Base-by-base conservation (phyloP, 257 asterid genomes). In the Coffea eugenioides region DNA sequence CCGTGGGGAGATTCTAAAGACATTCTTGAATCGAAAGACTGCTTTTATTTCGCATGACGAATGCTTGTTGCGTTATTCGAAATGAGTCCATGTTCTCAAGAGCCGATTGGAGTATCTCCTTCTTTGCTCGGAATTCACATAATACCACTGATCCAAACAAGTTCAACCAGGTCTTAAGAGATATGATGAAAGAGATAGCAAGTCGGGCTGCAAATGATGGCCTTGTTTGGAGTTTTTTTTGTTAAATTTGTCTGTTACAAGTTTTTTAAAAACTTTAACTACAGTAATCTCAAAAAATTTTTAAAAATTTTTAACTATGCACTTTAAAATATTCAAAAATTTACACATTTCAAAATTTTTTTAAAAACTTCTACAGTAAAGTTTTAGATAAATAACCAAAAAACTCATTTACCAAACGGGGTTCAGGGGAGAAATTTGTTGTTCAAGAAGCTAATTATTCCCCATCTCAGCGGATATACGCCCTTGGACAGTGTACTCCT, bases 401-500 rank as follows among this genome's bases (percentile, higher is more conserved):
- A 27, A 27, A 27, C 27, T 27, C 27, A 27, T 27, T 27, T 27
- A 0, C 27, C 27, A 27, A 27, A 27, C 27, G 27, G 27, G 36
- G 23, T 3, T 36, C 64, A 0, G 61, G 75, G 25, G 73, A 79
- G 49, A 80, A 69, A 11, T 82, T 56, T 66, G 80, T 78, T 0
- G 73, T 68, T 14, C 36, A 41, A 61, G 80, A 77, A 39, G 70
- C 67, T 8, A 56, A 57, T 16, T 73, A 25, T 9, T 13, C 54
- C 11, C 43, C 43, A 39, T 39, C 43, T 39, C 43, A 39, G 43
- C 72, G 2, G 39, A 31, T 82, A 12, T 82, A 82, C 46, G 21
- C 71, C 7, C 67, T 79, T 6, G 84, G 49, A 21, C 84, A 85
- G 74, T 82, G 84, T 71, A 82, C 82, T 41, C 84, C 86, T 45